Evolutionary conservation across 1,139 yeast genomes (phyloP).

Genomic region (Kodamaea sp.): DNA sequence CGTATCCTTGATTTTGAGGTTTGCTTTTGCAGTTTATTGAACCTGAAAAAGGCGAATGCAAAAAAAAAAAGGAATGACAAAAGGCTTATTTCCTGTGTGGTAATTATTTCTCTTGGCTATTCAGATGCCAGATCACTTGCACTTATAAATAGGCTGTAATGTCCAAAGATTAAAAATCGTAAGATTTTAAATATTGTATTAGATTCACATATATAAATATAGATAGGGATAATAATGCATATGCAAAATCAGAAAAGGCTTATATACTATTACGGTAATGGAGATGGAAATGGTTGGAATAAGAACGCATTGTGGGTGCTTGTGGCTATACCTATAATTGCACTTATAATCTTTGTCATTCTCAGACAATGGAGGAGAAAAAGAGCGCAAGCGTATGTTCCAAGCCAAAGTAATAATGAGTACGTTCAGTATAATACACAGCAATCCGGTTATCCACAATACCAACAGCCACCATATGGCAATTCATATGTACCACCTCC

Average conservation of each 20-base stretch:
- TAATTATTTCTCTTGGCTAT: too few species aligned
- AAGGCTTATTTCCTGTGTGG: too few species aligned
- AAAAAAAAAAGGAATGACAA: too few species aligned
- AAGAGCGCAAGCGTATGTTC: constrained; percentile 6
- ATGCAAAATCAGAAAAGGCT: background rate
- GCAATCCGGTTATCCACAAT: constrained; percentile 11
- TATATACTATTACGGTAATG: constrained; percentile 6
- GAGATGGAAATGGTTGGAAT: constrained; percentile 6
- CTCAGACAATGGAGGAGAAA: constrained; percentile 10
- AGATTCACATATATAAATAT: too few species aligned
- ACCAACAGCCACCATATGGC: constrained; percentile 3
- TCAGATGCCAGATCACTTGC: too few species aligned
- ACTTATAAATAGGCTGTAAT: too few species aligned
- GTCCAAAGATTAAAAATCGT: too few species aligned
- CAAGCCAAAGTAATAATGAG: constrained; percentile 8
- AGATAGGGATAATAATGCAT: too few species aligned
- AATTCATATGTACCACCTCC: constrained; percentile 2
- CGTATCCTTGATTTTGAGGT: too few species aligned
- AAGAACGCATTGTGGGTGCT: constrained; percentile 4
- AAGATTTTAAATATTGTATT: too few species aligned
- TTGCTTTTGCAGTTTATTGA: too few species aligned
- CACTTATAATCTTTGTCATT: constrained; percentile 9
- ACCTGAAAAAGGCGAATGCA: too few species aligned
- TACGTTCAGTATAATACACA: constrained; percentile 16
- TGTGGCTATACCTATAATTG: constrained; percentile 11